A percentile compares a stretch with the other conserved stretches of the same genome.
phyloP scores from a whole-genome alignment of 352 stramenopile species.

The Pythium sp. region DNA sequence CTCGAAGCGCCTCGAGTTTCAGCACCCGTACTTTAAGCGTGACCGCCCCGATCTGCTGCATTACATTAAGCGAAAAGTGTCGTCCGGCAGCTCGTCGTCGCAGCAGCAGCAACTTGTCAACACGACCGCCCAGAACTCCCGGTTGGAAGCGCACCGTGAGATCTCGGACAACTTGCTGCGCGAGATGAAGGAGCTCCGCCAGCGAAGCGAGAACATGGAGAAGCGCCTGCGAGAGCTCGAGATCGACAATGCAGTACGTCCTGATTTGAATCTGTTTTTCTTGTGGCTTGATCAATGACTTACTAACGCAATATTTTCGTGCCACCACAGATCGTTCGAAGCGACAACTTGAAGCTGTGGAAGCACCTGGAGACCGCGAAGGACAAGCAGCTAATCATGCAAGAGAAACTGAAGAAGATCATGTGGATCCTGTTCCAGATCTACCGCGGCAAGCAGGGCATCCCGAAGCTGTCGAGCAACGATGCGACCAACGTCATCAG shows the following conservation, averaged over 20 bases:
- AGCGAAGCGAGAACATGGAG: conserved; percentile 86
- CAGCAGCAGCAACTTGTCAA: conserved; percentile 47
- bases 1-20: conserved; percentile 92
- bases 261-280: not conserved
- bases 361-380: conserved; percentile 83
- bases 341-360: conserved; percentile 88
- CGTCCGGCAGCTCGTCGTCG: conserved; percentile 29
- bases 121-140: conserved; percentile 51
- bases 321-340: conserved; percentile 65
- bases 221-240: conserved; percentile 82
- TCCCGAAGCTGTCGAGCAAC: conserved; percentile 73
- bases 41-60: conserved; percentile 82
- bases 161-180: conserved; percentile 77
- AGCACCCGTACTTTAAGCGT: conserved; percentile 90
- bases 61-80: conserved; percentile 89
- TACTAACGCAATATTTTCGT: not conserved
- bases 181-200: conserved; percentile 82
- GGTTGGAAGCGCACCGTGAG: conserved; percentile 66
- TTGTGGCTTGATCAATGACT: not conserved
- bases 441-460: conserved; percentile 78
- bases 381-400: conserved; percentile 88
- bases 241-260: conserved; percentile 78
- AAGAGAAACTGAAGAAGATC: conserved; percentile 91
- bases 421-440: conserved; percentile 91
- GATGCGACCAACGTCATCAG: conserved; percentile 51